Conservation (phyloP, 2,329 filamentous ascomycete species). For the Cercospora berteroae region DNA sequence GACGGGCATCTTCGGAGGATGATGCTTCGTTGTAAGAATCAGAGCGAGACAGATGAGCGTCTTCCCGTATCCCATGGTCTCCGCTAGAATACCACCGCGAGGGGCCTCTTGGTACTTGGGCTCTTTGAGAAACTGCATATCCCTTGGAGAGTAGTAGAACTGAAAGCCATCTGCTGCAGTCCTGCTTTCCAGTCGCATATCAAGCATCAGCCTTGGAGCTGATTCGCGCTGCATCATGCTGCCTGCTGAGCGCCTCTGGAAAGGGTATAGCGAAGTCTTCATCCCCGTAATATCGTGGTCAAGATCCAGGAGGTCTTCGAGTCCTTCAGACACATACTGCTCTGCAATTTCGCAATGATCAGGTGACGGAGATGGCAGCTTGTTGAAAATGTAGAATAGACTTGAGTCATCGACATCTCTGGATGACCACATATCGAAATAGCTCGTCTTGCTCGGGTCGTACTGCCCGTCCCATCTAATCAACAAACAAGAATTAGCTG, state of each 20-base stretch:
- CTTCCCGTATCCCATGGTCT: slow-evolving; percentile 80
- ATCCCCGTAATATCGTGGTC: slow-evolving; percentile 56
- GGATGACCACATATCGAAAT: slow-evolving; percentile 44
- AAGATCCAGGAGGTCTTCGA: slow-evolving; percentile 54
- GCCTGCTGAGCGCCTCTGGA: slow-evolving; percentile 77
- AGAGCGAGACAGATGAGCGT: slow-evolving; percentile 75
- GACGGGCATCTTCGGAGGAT: slow-evolving; percentile 65
- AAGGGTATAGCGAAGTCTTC: slow-evolving; percentile 66
- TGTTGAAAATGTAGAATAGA: slow-evolving; percentile 71
- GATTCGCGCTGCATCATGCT: slow-evolving; percentile 81
- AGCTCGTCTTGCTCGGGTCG: slow-evolving; percentile 17
- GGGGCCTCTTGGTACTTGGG: slow-evolving; percentile 71
- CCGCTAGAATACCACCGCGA: slow-evolving; percentile 73
- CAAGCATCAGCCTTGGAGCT: slow-evolving; percentile 62
- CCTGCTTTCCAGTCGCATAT: slow-evolving; percentile 67
- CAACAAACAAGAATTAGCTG: too few species aligned
- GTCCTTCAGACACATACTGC: slow-evolving; percentile 52
- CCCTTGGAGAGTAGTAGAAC: slow-evolving; percentile 71
- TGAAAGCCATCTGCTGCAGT: slow-evolving; percentile 58
- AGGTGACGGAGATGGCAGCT: slow-evolving; percentile 66
- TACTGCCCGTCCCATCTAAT: slow-evolving; percentile 54
- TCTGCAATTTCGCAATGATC: slow-evolving; percentile 51
- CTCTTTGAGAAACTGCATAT: slow-evolving; percentile 61
- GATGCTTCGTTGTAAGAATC: slow-evolving; percentile 71
- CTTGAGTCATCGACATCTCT: slow-evolving; percentile 48